These are phyloP conservation scores for Leishmania major DNA, from an alignment of 208 protist genomes.

Conservation along the genomic window DNA sequence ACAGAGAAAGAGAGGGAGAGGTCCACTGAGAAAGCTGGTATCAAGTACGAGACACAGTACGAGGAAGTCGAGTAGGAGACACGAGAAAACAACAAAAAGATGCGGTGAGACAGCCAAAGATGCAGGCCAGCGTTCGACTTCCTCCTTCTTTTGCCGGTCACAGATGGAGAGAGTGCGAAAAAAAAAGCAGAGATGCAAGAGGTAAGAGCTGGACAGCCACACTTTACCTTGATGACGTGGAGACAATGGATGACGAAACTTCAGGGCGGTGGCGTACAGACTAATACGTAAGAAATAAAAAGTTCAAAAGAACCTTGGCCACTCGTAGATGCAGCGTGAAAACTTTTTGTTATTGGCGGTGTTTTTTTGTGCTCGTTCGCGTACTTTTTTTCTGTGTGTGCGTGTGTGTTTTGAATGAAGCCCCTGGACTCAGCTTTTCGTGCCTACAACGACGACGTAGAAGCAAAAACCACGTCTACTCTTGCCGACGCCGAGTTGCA, in stretches of 20 bases:
- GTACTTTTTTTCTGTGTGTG: not conserved
- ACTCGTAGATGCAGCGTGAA: not conserved
- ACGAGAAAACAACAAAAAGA: not conserved
- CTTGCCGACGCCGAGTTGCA: not conserved
- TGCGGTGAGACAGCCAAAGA: not conserved
- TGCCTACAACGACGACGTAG: not conserved
- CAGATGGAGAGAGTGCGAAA: not conserved
- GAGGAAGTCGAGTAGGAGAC: not conserved
- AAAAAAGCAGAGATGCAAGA: too few species aligned
- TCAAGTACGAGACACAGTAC: not conserved
- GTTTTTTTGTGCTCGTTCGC: not conserved
- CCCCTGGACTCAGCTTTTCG: not conserved
- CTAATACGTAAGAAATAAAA: conserved; percentile 6
- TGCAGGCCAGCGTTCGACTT: too few species aligned
- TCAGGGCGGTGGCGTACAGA: not conserved
- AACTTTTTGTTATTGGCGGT: not conserved
- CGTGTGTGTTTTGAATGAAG: not conserved
- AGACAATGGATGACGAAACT: not conserved
- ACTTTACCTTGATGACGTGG: not conserved
- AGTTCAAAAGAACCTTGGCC: not conserved
- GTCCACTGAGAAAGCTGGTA: not conserved
- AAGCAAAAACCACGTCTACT: not conserved
- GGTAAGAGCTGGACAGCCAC: too few species aligned
- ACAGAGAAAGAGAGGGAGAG: not conserved
- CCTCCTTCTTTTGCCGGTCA: too few species aligned